Base-by-base conservation (phyloP, 2,329 filamentous ascomycete species). In the Arachnomyces sp. region DNA sequence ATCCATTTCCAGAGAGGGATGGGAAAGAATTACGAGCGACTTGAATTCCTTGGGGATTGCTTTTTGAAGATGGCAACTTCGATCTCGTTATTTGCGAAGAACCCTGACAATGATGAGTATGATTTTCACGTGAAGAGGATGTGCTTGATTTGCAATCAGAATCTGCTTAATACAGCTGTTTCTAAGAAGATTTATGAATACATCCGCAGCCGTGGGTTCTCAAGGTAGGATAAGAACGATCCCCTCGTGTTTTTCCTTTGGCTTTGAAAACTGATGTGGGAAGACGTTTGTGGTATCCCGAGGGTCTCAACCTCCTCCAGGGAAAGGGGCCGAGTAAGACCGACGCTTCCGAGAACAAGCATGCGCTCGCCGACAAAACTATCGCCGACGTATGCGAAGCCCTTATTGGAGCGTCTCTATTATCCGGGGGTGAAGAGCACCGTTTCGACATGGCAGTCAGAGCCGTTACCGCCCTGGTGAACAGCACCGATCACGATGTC, bases 41-140 rank as follows among this genome's bases (percentile, higher is more conserved):
- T 96, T 0, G 92, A 98, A 54, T 94, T 95, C 44, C 72, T 96
- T 2, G 92, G 92, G 0, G 92, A 98, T 58, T 84, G 82, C 28
- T 94, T 95, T 54, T 71, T 98, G 43, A 98, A 98, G 63, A 90
- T 95, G 81, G 86, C 85, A 8, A 95, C 90, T 0, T 90, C 89
- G 0, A 88, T 98, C 39, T 81, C 88, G 0, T 70, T 94, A 0
- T 96, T 84, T 56, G 82, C 82, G 1, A 73, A 79, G 18, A 79
- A 84, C 14, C 86, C 87, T 0, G 76, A 84, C 35, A 78, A 83
- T 45, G 79, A 87, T 48, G 92, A 98, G 55, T 93, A 81, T 36
- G 79, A 85, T 41, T 92, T 85, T 51, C 92, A 98, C 54, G 84
- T 94, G 6, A 81, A 87, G 50, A 81, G 92, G 12, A 96, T 96